Percentiles rank a stretch among this genome's conserved stretches.
Evolutionary conservation across 768 basidiomycete species (phyloP).

Genomic region (Hygrocybe coccinea): DNA sequence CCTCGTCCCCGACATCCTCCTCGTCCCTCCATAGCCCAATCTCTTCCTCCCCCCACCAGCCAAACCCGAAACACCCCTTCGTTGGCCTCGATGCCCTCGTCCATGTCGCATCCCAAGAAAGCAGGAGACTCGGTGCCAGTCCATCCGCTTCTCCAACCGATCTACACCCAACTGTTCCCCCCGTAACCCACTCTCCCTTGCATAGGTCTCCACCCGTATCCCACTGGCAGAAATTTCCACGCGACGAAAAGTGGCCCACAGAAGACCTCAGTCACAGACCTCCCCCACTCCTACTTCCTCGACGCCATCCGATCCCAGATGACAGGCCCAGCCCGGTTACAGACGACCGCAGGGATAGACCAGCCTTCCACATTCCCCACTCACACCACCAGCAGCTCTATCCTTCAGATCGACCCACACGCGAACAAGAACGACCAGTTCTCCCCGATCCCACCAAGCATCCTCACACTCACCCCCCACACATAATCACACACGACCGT

Average conservation of each 20-base stretch:
- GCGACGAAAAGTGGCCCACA: neutral
- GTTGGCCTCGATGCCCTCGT: slow-evolving; percentile 61
- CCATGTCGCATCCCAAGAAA: slow-evolving; percentile 65
- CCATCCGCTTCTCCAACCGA: slow-evolving; percentile 9
- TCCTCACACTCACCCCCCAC: no score
- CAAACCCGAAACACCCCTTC: slow-evolving; percentile 20
- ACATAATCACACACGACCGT: no score
- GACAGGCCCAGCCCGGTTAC: neutral
- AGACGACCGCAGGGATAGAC: neutral
- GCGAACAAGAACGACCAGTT: no score
- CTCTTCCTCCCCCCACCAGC: slow-evolving; percentile 1
- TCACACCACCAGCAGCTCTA: neutral
- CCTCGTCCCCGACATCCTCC: slow-evolving; percentile 3
- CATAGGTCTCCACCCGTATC: neutral
- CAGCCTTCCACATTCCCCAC: no score
- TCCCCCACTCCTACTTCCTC: neutral
- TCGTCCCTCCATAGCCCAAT: neutral
- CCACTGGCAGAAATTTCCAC: neutral
- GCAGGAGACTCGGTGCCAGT: slow-evolving; percentile 43
- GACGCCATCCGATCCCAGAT: no score
- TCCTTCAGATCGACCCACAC: neutral
- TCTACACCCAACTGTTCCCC: slow-evolving; percentile 6
- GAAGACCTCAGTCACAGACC: neutral
- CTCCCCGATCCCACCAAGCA: no score
- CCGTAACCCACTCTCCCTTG: slow-evolving; percentile 2